These are phyloP conservation scores for Dendrobium nobile DNA, from an alignment of 106 monocot genomes.

Conservation along the genomic window DNA sequence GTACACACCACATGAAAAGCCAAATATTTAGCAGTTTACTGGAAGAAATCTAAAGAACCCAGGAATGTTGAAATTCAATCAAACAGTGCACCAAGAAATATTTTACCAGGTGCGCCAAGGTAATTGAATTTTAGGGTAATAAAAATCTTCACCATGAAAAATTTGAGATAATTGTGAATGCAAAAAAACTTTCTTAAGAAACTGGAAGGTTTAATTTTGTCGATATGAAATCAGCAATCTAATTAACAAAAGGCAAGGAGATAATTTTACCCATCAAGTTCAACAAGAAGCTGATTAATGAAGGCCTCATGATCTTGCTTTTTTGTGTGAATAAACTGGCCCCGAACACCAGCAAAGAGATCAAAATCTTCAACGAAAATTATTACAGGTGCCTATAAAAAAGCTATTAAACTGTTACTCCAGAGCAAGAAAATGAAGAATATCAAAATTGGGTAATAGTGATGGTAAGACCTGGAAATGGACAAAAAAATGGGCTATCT, in stretches of 20 bases:
- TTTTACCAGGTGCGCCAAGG: neutral
- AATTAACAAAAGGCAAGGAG: neutral
- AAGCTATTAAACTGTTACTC: constrained; percentile 10
- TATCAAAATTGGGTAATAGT: neutral
- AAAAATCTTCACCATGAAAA: neutral
- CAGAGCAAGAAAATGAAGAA: neutral
- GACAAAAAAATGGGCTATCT: neutral
- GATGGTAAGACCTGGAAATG: neutral
- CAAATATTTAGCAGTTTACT: neutral
- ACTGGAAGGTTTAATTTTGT: neutral
- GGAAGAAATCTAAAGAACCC: neutral
- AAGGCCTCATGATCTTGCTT: constrained; percentile 91
- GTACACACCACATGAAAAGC: neutral
- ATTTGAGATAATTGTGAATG: neutral
- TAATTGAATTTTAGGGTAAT: neutral
- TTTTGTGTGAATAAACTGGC: constrained; percentile 76
- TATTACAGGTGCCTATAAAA: constrained; percentile 78
- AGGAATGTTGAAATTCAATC: neutral
- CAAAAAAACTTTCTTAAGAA: neutral
- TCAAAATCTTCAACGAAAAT: constrained; percentile 92
- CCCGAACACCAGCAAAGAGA: constrained; percentile 85
- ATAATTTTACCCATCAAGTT: constrained; percentile 74
- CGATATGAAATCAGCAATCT: neutral
- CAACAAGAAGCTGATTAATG: constrained; percentile 91
- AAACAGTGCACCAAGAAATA: neutral